phyloP scores from a whole-genome alignment of 345 rosid species.

The Toxicodendron radicans region DNA sequence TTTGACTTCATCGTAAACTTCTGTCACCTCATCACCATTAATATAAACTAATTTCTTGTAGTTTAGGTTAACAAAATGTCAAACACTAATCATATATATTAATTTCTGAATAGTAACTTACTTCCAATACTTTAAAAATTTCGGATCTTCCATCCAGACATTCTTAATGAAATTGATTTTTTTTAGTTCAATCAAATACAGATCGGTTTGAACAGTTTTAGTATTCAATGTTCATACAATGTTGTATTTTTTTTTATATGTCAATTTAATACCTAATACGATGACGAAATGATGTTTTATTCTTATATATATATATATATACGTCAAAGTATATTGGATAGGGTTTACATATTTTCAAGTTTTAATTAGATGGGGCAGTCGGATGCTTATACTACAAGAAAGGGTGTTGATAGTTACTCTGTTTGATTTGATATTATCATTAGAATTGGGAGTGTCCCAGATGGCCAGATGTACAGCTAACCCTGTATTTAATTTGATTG shows the following conservation, averaged over 20 bases:
- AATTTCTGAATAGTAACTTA: no score
- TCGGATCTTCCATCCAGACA: no score
- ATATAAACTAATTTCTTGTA: not conserved
- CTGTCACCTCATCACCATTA: not conserved
- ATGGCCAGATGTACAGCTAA: not conserved
- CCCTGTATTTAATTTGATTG: not conserved
- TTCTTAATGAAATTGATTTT: no score
- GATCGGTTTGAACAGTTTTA: no score
- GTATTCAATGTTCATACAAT: no score
- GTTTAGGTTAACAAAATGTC: slow-evolving; percentile 1
- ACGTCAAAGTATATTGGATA: slow-evolving; percentile 11
- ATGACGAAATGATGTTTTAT: slow-evolving; percentile 2
- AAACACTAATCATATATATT: not conserved
- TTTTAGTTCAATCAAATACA: no score
- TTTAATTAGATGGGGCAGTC: slow-evolving; percentile 22
- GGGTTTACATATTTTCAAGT: not conserved
- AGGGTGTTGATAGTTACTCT: slow-evolving; percentile 12
- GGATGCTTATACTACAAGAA: slow-evolving; percentile 37
- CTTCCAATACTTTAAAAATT: no score
- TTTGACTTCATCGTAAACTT: slow-evolving; percentile 19
- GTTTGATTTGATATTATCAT: not conserved
- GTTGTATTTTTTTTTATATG: not conserved
- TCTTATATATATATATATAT: not conserved
- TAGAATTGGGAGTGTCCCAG: not conserved
- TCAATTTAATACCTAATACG: not conserved